Base-by-base conservation (phyloP, 139 green algal species). In the Mychonastes homosphaera region DNA sequence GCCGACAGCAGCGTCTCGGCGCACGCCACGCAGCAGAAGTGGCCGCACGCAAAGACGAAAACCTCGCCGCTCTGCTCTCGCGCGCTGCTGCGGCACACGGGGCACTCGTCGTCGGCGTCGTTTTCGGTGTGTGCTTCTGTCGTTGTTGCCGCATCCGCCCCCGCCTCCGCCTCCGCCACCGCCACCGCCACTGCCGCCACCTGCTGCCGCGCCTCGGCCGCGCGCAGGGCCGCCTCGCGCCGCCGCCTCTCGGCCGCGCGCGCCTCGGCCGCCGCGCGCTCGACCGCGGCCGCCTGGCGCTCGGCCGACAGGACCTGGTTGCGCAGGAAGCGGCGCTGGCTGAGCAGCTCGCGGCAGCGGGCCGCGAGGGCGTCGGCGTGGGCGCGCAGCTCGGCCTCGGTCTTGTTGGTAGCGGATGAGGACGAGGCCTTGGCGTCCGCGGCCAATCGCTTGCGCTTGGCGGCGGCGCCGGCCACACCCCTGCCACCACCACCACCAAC, bases 21-120 rank as follows among this genome's bases (percentile, higher is more conserved):
- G 49, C 78, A 85, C 23, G 46, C 54, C n/a, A 62, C 47, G 56
- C 76, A 84, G 46, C 78, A 81, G 58, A 63, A 64, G 50, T 85
- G 78, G 6, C 76, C 78, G 56, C 78, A 85, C 5, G 43, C 29
- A 27, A 60, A 67, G 26, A 67, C 60, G 49, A 60, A 46, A 16
- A 15, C 6, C 9, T 30, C 9, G 6, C 39, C 9, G 6, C 23
- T 18, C n/a, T n/a, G n/a, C n/a, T n/a, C n/a, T n/a, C n/a, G n/a
- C n/a, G n/a, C n/a, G n/a, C n/a, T n/a, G n/a, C n/a, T n/a, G n/a
- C n/a, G n/a, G n/a, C n/a, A n/a, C n/a, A n/a, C n/a, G n/a, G n/a
- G n/a, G n/a, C n/a, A n/a, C n/a, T n/a, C n/a, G n/a, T n/a, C n/a
- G 47, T 13, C 27, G 47, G 47, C 12, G 24, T 6, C 8, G 27